A percentile compares a stretch with the other conserved stretches of the same genome.
phyloP scores from a whole-genome alignment of 176 grass and related monocot genomes.

The Aegilops bicornis region DNA sequence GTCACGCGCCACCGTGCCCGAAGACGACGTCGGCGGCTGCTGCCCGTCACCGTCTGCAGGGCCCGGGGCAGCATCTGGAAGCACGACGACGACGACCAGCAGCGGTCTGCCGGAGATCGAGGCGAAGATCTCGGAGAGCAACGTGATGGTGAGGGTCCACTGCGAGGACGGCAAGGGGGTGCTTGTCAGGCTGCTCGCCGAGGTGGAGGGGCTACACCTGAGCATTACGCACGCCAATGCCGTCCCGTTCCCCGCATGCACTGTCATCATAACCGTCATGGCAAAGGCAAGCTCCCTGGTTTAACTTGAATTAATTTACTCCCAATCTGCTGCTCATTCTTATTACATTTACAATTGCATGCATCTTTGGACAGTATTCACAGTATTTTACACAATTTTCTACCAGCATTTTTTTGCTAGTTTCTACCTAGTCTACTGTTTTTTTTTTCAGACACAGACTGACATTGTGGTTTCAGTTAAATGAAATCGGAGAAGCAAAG shows the following conservation, averaged over 20 bases:
- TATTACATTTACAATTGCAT: neutral
- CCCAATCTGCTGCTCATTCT: neutral
- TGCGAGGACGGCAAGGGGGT: conserved; percentile 49
- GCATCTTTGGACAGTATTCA: too few relatives aligned
- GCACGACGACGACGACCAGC: neutral
- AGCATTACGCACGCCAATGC: conserved; percentile 50
- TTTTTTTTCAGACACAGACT: too few relatives aligned
- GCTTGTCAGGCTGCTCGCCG: conserved; percentile 48
- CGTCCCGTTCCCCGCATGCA: conserved; percentile 43
- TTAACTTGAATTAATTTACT: neutral
- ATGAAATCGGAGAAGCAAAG: too few relatives aligned
- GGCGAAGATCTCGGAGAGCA: conserved; percentile 40
- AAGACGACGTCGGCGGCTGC: neutral
- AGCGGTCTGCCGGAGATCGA: conserved; percentile 56
- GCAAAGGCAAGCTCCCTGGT: conserved; percentile 50
- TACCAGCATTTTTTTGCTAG: too few relatives aligned
- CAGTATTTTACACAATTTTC: too few relatives aligned
- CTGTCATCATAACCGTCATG: conserved; percentile 44
- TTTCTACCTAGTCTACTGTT: too few relatives aligned
- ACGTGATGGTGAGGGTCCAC: conserved; percentile 61
- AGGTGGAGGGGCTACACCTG: conserved; percentile 51
- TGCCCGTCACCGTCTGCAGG: neutral
- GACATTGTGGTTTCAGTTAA: too few relatives aligned
- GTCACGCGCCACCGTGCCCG: neutral
- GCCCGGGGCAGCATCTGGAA: neutral